Conservation (phyloP, 768 basidiomycete genomes). For the Lactarius indigo region DNA sequence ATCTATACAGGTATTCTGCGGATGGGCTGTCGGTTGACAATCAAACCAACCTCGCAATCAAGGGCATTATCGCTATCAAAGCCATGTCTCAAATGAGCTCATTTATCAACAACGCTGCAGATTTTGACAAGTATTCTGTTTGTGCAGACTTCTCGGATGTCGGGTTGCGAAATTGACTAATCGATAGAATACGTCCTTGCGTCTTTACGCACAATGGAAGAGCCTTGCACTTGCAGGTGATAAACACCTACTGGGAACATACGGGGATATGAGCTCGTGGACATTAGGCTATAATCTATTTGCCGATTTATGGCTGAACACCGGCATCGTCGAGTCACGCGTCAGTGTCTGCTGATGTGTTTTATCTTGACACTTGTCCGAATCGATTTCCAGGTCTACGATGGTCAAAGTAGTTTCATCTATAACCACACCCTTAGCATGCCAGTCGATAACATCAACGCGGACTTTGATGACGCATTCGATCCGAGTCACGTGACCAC, state of each 20-base stretch:
- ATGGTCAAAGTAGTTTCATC: conserved; percentile 9
- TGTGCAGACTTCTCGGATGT: conserved; percentile 6
- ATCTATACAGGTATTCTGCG: conserved; percentile 12
- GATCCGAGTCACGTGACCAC: too few species aligned
- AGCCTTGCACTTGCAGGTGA: conserved; percentile 2
- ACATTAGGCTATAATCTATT: conserved; percentile 61
- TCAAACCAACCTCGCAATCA: conserved; percentile 68
- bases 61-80: conserved; percentile 64
- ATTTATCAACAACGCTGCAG: conserved; percentile 23
- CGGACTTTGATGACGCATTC: too few species aligned
- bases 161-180: not conserved
- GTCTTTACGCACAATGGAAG: conserved; percentile 17
- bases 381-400: conserved; percentile 7
- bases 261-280: conserved; percentile 40
- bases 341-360: conserved; percentile 4
- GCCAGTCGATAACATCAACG: conserved; percentile 9
- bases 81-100: conserved; percentile 57
- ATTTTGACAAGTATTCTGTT: conserved; percentile 30
- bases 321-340: conserved; percentile 42
- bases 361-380: not conserved
- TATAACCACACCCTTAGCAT: not conserved
- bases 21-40: conserved; percentile 37
- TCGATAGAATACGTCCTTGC: not conserved
- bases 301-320: conserved; percentile 53
- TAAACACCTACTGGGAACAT: conserved; percentile 9